phyloP scores from a whole-genome alignment of 2,329 filamentous ascomycete genomes.

The Penicillium psychrosexuale region DNA sequence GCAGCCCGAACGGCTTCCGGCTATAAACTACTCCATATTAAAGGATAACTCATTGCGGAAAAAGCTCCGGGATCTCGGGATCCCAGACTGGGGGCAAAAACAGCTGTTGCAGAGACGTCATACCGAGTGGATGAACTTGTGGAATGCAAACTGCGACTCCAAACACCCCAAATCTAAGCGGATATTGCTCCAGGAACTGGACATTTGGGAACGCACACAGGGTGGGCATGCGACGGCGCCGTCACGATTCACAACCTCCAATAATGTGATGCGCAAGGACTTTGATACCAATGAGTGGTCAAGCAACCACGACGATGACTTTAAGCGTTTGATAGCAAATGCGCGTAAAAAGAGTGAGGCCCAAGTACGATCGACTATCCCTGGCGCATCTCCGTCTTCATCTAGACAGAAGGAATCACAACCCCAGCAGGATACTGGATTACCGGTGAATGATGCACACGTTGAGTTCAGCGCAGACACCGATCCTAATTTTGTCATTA shows the following conservation, averaged over 20 bases:
- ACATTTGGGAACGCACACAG: constrained; percentile 81
- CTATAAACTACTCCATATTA: constrained; percentile 82
- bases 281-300: constrained; percentile 81
- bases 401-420: constrained; percentile 1
- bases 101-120: constrained; percentile 73
- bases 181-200: constrained; percentile 74
- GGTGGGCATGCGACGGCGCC: constrained; percentile 55
- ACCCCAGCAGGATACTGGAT: not conserved
- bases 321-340: constrained; percentile 73
- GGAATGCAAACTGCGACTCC: constrained; percentile 96
- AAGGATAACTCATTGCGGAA: constrained; percentile 74
- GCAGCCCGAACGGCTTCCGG: constrained; percentile 65
- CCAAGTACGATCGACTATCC: constrained; percentile 26
- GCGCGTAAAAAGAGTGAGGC: constrained; percentile 58
- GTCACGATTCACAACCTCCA: constrained; percentile 21
- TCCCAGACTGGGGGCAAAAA: constrained; percentile 67
- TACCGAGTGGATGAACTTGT: constrained; percentile 89
- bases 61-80: constrained; percentile 76
- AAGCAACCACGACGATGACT: constrained; percentile 67
- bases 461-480: constrained; percentile 2
- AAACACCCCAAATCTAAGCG: constrained; percentile 65
- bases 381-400: constrained; percentile 15
- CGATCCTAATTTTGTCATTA: not conserved
- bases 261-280: constrained; percentile 74
- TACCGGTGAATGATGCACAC: not conserved